A percentile compares a stretch with the other conserved stretches of the same genome.
phyloP scores from a whole-genome alignment of 2,329 filamentous ascomycete genomes.

The Fusarium sp. region DNA sequence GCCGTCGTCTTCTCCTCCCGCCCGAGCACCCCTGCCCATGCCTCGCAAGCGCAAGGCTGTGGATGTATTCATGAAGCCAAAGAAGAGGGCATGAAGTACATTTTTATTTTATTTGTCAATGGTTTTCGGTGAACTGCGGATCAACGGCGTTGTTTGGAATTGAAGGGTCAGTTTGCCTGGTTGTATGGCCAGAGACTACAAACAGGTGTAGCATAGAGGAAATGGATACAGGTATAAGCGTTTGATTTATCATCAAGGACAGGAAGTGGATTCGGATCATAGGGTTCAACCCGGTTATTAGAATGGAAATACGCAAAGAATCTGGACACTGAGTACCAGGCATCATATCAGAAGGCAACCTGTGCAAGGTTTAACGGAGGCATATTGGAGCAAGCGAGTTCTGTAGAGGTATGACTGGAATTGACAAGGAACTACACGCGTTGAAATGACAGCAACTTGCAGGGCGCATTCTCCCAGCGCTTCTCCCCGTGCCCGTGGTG shows the following conservation, averaged over 20 bases:
- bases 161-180: not conserved
- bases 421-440: constrained; percentile 18
- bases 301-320: constrained; percentile 10
- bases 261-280: not conserved
- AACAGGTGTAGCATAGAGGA: not conserved
- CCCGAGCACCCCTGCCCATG: constrained; percentile 15
- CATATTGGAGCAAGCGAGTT: not conserved
- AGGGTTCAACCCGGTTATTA: not conserved
- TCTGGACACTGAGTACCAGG: not conserved
- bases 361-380: not conserved
- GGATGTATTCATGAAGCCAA: constrained; percentile 63
- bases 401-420: not conserved
- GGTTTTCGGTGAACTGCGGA: not conserved
- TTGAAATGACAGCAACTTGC: constrained; percentile 15
- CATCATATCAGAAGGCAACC: not conserved
- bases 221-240: constrained; percentile 6
- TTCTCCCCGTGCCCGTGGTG: constrained; percentile 10
- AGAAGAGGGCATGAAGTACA: constrained; percentile 51
- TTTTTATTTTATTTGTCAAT: not conserved
- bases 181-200: constrained; percentile 12
- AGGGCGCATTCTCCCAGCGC: constrained; percentile 20
- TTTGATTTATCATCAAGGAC: not conserved
- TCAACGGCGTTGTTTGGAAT: not conserved
- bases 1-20: constrained; percentile 38
- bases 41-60: constrained; percentile 59